Conservation (phyloP, 139 green algal genomes). For the Asterochloris sp. region DNA sequence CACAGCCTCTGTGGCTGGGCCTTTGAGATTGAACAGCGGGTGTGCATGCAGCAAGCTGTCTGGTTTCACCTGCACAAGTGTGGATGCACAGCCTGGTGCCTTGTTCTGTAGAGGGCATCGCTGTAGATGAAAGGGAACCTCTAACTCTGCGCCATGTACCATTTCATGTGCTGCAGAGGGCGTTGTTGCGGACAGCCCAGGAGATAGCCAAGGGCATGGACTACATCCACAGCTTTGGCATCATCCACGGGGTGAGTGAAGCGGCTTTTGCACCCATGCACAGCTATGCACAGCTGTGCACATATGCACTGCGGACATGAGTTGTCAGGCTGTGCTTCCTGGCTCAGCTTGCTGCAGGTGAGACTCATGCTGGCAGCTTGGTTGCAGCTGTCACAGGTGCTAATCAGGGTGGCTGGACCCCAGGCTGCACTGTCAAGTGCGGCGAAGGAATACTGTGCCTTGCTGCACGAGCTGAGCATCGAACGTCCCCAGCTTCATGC, state of each 20-base stretch:
- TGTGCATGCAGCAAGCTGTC: background rate
- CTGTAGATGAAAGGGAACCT: background rate
- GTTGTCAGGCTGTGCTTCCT: too few relatives aligned
- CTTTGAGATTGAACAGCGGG: background rate
- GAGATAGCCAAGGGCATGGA: slow-evolving; percentile 54
- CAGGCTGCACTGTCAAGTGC: too few relatives aligned
- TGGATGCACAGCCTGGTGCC: background rate
- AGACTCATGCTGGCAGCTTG: too few relatives aligned
- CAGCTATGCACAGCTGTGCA: background rate
- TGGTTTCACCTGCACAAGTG: too few relatives aligned
- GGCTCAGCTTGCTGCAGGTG: too few relatives aligned
- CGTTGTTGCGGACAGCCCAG: slow-evolving; percentile 38
- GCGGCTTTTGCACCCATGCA: background rate
- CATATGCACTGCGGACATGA: too few relatives aligned
- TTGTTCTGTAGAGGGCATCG: background rate
- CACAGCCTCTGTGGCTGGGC: background rate
- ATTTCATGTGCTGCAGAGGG: slow-evolving; percentile 24
- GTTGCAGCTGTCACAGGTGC: too few relatives aligned
- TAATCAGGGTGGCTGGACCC: too few relatives aligned
- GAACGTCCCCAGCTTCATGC: background rate
- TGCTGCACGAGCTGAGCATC: too few relatives aligned
- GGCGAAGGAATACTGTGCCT: too few relatives aligned
- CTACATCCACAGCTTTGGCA: slow-evolving; percentile 48
- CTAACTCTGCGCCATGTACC: background rate
- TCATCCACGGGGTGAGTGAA: slow-evolving; percentile 24